phyloP scores from a whole-genome alignment of 352 stramenopile genomes.

The Pythium periplocum region DNA sequence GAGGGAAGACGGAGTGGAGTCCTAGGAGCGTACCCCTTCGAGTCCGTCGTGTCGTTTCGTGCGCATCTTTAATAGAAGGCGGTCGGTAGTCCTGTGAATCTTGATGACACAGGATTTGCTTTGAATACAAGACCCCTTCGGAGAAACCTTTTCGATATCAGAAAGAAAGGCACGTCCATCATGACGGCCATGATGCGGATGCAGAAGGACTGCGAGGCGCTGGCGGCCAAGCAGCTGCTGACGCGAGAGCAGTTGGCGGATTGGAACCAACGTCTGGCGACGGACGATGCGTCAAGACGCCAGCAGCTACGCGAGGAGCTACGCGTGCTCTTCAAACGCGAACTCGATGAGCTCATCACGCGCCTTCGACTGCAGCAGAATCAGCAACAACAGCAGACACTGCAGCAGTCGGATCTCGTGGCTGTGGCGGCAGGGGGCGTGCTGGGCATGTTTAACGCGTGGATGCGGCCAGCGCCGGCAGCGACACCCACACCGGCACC shows the following conservation, averaged over 20 bases:
- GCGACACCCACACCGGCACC: background rate
- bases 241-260: conserved; percentile 22
- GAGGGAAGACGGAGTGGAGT: too few species aligned
- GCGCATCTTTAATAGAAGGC: too few species aligned
- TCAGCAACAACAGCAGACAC: conserved; percentile 34
- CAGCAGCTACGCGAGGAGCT: conserved; percentile 25
- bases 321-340: conserved; percentile 27
- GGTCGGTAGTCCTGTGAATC: too few species aligned
- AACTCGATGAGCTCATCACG: conserved; percentile 41
- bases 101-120: too few species aligned
- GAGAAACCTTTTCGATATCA: background rate
- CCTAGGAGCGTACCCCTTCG: too few species aligned
- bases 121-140: too few species aligned
- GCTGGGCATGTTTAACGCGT: conserved; percentile 66
- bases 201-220: background rate
- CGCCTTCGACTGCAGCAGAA: conserved; percentile 48
- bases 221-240: conserved; percentile 23
- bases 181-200: conserved; percentile 1
- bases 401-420: conserved; percentile 51
- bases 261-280: background rate
- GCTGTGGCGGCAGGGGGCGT: conserved; percentile 55
- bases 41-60: too few species aligned
- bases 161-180: background rate
- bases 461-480: conserved; percentile 30
- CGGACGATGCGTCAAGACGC: background rate